phyloP scores from a whole-genome alignment of 1,284 basidiomycete species.

The Leucoagaricus sp. region DNA sequence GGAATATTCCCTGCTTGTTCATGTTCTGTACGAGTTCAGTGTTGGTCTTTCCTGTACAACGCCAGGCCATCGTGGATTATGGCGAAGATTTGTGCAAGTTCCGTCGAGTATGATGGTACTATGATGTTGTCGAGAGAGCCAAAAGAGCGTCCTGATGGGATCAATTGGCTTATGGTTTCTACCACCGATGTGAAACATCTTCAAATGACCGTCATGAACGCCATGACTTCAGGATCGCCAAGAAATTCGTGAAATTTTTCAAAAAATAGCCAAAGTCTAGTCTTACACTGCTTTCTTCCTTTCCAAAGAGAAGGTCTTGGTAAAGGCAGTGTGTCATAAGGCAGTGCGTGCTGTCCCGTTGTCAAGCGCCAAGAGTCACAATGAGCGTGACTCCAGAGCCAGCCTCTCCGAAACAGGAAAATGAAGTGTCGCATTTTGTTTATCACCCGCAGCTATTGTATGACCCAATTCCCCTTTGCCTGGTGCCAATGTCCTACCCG shows the following conservation, averaged over 20 bases:
- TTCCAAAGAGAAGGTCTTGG: not conserved
- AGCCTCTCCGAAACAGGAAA: not conserved
- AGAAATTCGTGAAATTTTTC: not conserved
- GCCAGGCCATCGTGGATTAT: conserved; percentile 72
- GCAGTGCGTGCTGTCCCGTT: not conserved
- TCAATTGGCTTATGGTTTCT: not conserved
- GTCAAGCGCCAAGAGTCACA: conserved; percentile 10
- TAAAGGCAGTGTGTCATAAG: not conserved
- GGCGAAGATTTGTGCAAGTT: not conserved
- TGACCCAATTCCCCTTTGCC: not conserved
- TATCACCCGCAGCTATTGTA: conserved; percentile 3
- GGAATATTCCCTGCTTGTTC: conserved; percentile 53
- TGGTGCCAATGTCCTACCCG: not conserved
- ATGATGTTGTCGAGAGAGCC: not conserved
- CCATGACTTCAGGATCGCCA: not conserved
- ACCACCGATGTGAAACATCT: not conserved
- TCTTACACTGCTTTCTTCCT: not conserved
- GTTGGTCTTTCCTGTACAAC: conserved; percentile 70
- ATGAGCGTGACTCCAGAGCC: not conserved
- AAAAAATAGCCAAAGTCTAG: not conserved
- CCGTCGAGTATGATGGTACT: not conserved
- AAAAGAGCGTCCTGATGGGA: conserved; percentile 2
- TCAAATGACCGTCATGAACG: not conserved
- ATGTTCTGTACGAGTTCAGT: conserved; percentile 74
- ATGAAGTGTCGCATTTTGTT: conserved; percentile 1